phyloP scores from a whole-genome alignment of 257 asterid species.

The Solanum ossicruentum region DNA sequence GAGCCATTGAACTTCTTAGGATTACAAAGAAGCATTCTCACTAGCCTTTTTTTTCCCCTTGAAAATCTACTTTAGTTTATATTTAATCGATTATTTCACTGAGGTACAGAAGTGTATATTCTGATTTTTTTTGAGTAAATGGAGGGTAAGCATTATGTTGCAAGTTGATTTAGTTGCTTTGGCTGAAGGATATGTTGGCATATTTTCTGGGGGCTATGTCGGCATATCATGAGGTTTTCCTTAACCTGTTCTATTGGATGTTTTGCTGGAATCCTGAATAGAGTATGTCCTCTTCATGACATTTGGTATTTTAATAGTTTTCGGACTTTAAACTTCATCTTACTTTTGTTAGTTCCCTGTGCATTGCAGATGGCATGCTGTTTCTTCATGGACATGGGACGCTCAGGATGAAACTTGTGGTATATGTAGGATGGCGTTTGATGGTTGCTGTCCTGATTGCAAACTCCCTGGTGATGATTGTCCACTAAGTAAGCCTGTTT shows the following conservation, averaged over 20 bases:
- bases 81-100: background rate
- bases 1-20: background rate
- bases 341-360: background rate
- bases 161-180: background rate
- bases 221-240: slow-evolving; percentile 10
- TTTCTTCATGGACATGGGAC: slow-evolving; percentile 97
- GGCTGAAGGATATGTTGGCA: background rate
- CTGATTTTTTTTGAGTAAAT: background rate
- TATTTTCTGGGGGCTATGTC: background rate
- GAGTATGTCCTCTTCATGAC: slow-evolving; percentile 41
- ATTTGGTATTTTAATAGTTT: background rate
- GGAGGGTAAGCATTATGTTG: background rate
- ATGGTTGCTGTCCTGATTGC: slow-evolving; percentile 90
- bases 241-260: slow-evolving; percentile 25
- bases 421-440: slow-evolving; percentile 82
- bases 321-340: background rate
- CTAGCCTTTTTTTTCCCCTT: background rate
- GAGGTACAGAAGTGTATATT: background rate
- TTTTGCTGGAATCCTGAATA: slow-evolving; percentile 20
- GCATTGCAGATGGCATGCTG: slow-evolving; percentile 64
- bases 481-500: slow-evolving; percentile 52
- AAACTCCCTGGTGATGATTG: slow-evolving; percentile 91
- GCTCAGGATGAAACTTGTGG: slow-evolving; percentile 97
- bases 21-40: background rate
- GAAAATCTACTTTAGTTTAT: background rate